These are phyloP conservation scores for Paraphoma sp. DNA, from an alignment of 2,329 filamentous ascomycete genomes.

Conservation along the genomic window DNA sequence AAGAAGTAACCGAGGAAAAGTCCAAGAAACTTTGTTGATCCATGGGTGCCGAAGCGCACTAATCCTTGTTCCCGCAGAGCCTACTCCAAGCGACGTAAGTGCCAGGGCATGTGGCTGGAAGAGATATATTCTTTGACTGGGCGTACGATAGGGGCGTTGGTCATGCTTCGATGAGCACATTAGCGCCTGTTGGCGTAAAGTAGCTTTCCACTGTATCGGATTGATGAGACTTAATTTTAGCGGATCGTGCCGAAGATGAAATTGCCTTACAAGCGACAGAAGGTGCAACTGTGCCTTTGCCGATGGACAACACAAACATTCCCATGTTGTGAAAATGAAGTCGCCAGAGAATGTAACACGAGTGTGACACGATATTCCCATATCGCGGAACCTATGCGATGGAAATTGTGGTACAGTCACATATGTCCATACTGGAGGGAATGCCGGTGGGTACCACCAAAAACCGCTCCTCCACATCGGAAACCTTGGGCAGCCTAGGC, in stretches of 20 bases:
- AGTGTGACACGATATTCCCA: too few relatives aligned
- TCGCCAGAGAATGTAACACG: too few relatives aligned
- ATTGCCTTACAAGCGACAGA: not conserved
- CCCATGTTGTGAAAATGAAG: too few relatives aligned
- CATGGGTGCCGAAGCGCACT: not conserved
- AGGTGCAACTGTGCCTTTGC: too few relatives aligned
- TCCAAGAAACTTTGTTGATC: not conserved
- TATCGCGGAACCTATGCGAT: too few relatives aligned
- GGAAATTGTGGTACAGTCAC: too few relatives aligned
- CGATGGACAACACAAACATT: not conserved
- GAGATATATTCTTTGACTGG: not conserved
- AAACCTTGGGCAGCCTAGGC: not conserved
- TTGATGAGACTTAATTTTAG: not conserved
- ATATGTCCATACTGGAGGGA: too few relatives aligned
- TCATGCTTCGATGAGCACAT: not conserved
- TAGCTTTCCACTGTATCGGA: not conserved
- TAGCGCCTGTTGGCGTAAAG: not conserved
- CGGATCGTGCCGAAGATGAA: not conserved
- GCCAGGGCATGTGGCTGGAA: not conserved
- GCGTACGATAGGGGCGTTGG: not conserved
- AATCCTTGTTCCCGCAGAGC: constrained; percentile 1
- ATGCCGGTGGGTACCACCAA: not conserved
- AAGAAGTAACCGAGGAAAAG: not conserved
- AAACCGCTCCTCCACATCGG: not conserved
- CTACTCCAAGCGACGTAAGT: not conserved